A percentile compares a stretch with the other conserved stretches of the same genome.
These are phyloP conservation scores for Kingdonia uniflora DNA, from an alignment of 164 flowering plant genomes.

Conservation along the genomic window DNA sequence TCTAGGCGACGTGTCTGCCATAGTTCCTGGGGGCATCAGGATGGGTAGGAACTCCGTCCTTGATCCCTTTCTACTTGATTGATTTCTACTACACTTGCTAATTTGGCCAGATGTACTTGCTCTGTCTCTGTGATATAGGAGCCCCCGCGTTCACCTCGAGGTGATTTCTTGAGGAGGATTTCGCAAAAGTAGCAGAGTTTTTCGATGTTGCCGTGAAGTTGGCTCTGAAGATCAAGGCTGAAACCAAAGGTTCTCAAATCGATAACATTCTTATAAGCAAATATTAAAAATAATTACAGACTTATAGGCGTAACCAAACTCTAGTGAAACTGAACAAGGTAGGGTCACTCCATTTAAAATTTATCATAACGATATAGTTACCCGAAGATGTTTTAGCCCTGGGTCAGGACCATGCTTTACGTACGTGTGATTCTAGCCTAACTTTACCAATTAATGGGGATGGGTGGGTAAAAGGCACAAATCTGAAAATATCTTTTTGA, in stretches of 20 bases:
- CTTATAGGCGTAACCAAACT: no score
- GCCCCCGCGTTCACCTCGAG: constrained; percentile 98
- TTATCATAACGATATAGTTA: background rate
- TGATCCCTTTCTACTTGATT: background rate
- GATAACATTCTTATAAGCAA: background rate
- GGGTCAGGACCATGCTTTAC: no score
- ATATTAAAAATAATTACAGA: background rate
- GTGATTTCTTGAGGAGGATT: constrained; percentile 92
- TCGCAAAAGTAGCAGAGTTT: constrained; percentile 81
- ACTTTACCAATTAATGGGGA: no score
- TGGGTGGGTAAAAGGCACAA: no score
- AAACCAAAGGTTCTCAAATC: constrained; percentile 50
- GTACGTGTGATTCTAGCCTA: no score
- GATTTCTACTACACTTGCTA: background rate
- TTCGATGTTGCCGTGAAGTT: constrained; percentile 80
- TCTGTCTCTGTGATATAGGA: constrained; percentile 42
- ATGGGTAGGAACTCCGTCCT: constrained; percentile 55
- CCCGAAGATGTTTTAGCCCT: background rate
- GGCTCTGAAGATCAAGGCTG: constrained; percentile 79
- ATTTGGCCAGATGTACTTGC: background rate
- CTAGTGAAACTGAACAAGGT: no score
- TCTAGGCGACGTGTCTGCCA: constrained; percentile 75
- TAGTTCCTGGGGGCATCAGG: constrained; percentile 99
- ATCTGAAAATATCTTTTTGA: no score
- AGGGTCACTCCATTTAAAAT: background rate